Evolutionary conservation across 495 filamentous ascomycete genomes (phyloP).

Genomic region (Neurospora sp.): DNA sequence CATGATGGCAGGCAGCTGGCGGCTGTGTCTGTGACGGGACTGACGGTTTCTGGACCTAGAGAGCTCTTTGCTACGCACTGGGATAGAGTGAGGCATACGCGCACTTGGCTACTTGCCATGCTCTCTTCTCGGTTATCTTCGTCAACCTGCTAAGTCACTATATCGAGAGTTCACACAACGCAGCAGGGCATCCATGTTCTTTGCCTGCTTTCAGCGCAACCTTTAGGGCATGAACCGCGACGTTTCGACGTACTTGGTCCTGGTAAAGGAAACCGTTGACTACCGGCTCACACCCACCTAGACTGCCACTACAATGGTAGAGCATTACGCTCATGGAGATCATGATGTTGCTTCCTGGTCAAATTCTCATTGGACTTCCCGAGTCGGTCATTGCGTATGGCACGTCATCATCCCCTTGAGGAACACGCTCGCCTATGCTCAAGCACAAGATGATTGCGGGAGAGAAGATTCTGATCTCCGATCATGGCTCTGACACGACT

Average conservation of each 20-base stretch:
- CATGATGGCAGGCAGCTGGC: background rate
- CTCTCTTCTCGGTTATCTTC: background rate
- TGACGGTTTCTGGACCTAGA: background rate
- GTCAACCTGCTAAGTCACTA: background rate
- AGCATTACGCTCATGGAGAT: too few species aligned
- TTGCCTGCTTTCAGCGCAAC: too few species aligned
- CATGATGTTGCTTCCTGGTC: too few species aligned
- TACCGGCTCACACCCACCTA: background rate
- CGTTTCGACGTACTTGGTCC: background rate
- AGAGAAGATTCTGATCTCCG: background rate
- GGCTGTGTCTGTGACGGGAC: background rate
- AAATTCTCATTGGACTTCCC: too few species aligned
- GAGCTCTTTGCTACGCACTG: background rate
- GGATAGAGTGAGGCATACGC: background rate
- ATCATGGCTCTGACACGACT: background rate
- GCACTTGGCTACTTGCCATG: background rate
- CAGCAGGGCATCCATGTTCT: too few species aligned
- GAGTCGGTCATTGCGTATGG: too few species aligned
- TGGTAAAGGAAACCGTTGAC: background rate
- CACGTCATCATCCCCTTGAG: too few species aligned
- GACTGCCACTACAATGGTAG: too few species aligned
- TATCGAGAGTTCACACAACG: background rate
- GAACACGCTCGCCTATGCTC: too few species aligned
- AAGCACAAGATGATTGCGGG: background rate
- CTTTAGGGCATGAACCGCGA: too few species aligned